Percentiles rank a stretch among this genome's conserved stretches.
These are phyloP conservation scores for Coffea humblotiana DNA, from an alignment of 305 asterid species.

Conservation along the genomic window DNA sequence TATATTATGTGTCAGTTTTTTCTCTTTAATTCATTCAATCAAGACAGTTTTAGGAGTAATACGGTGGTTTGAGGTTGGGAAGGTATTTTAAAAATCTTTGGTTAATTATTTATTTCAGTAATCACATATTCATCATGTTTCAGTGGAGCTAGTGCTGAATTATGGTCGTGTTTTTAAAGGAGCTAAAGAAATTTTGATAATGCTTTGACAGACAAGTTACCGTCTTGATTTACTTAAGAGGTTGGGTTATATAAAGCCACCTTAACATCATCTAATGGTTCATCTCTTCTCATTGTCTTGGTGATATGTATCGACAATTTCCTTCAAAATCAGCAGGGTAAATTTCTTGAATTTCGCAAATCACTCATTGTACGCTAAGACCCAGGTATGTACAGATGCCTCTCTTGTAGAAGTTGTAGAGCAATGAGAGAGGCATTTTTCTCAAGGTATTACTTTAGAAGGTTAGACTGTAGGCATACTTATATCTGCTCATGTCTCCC, in stretches of 20 bases:
- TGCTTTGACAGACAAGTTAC: not conserved
- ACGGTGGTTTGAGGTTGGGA: not conserved
- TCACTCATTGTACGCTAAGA: not conserved
- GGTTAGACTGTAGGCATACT: not conserved
- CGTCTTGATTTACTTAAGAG: not conserved
- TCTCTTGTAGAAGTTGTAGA: not conserved
- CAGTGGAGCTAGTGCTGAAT: not conserved
- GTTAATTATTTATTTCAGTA: not conserved
- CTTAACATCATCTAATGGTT: not conserved
- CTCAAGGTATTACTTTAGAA: not conserved
- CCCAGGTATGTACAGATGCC: no score
- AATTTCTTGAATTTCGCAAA: not conserved
- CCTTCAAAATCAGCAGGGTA: not conserved
- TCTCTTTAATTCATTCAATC: not conserved
- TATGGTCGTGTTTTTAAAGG: no score
- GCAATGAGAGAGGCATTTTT: conserved; percentile 4
- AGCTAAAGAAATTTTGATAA: no score
- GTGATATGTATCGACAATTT: not conserved
- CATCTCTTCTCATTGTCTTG: no score
- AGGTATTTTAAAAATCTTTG: not conserved
- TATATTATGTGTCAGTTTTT: not conserved
- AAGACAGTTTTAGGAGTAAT: no score
- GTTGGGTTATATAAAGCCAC: not conserved
- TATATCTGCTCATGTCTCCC: not conserved
- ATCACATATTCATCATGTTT: not conserved